phyloP scores from a whole-genome alignment of 1,284 basidiomycete genomes.

The Microstroma glucosiphilum region DNA sequence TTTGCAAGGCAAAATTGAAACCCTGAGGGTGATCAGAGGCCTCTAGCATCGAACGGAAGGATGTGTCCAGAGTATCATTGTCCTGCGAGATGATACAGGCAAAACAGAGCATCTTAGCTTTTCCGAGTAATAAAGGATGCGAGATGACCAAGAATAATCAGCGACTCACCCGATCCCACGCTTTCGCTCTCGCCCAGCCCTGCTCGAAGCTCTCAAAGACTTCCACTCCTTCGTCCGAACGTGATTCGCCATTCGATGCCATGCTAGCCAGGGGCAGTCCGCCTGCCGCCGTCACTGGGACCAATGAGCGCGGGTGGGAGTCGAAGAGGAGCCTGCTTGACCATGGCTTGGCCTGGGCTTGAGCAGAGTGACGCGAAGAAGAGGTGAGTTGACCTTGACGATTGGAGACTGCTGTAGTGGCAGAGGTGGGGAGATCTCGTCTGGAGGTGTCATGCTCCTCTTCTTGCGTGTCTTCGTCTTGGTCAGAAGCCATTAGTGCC shows the following conservation, averaged over 20 bases:
- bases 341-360: not conserved
- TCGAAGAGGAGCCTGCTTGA: not conserved
- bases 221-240: not conserved
- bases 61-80: not conserved
- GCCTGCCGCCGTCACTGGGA: not conserved
- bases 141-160: too few relatives aligned
- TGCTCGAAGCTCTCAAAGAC: conserved; percentile 1
- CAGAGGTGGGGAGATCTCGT: not conserved
- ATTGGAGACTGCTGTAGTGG: not conserved
- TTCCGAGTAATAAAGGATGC: too few relatives aligned
- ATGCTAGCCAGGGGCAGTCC: not conserved
- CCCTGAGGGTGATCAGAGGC: not conserved
- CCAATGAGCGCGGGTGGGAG: not conserved
- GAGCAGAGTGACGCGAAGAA: not conserved
- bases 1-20: not conserved
- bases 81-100: not conserved
- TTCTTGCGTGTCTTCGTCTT: not conserved
- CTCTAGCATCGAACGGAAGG: not conserved
- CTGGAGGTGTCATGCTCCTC: not conserved
- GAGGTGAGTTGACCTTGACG: not conserved
- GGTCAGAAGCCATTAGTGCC: not conserved
- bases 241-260: not conserved
- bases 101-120: too few relatives aligned
- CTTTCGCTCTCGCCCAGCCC: not conserved
- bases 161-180: not conserved